Conservation (phyloP, 495 filamentous ascomycete species). For the Penicillium atrosanguineum region DNA sequence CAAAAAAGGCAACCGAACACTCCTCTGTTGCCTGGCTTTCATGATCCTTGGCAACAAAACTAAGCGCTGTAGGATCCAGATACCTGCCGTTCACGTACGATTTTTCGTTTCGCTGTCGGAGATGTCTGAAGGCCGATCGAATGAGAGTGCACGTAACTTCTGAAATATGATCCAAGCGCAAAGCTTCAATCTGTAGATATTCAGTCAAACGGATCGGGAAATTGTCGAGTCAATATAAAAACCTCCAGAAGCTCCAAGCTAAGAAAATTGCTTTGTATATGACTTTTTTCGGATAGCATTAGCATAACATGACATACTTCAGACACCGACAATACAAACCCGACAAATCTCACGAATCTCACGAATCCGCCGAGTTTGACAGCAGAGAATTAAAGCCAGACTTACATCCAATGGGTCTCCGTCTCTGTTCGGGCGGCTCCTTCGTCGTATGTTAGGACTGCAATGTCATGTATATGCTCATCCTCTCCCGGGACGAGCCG, state of each 20-base stretch:
- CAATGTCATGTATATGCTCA: neutral
- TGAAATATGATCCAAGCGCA: constrained; percentile 1
- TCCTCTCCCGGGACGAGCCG: neutral
- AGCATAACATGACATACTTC: neutral
- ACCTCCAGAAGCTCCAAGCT: neutral
- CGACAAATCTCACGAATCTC: too few species aligned
- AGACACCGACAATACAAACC: too few species aligned
- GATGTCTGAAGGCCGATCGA: neutral
- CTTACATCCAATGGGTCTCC: constrained; percentile 4
- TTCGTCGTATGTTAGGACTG: constrained; percentile 1
- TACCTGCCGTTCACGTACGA: constrained; percentile 5
- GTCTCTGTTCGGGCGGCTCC: neutral
- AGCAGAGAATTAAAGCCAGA: neutral
- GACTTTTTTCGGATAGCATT: neutral
- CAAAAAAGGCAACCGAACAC: constrained; percentile 7
- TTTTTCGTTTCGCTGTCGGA: constrained; percentile 3
- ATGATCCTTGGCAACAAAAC: constrained; percentile 1
- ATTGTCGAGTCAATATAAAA: neutral
- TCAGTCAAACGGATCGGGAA: neutral
- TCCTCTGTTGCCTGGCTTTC: neutral
- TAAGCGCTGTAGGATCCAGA: constrained; percentile 4
- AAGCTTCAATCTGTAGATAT: neutral
- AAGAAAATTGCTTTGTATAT: neutral
- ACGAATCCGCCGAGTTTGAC: neutral
- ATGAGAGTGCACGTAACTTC: constrained; percentile 1